Base-by-base conservation (phyloP, 148 eudicot genomes). In the Silene latifolia region DNA sequence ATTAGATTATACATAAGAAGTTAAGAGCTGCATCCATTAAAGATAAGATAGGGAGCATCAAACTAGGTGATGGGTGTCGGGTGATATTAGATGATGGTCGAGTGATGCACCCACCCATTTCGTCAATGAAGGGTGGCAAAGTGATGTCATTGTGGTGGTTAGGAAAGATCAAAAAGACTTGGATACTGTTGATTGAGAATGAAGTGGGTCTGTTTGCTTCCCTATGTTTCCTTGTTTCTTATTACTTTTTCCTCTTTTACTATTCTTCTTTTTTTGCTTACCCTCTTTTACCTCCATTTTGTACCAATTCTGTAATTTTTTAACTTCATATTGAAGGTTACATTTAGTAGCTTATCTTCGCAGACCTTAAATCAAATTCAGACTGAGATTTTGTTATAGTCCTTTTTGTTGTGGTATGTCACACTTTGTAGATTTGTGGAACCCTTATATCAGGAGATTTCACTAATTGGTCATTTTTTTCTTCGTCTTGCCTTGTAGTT, bases 401-500 rank as follows among this genome's bases (percentile, higher is more conserved):
- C 7, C 15, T 11, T 51, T 7, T 51, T 51, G 44, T 17, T 29
- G 46, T 65, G 42, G 44, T 27, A 5, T 14, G 67, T 15, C 39
- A 17, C 24, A 47, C 10, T 5, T 69, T 20, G 35, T 46, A 3
- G 23, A 23, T 69, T 47, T 12, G 58, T 21, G 32, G 24, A 46
- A 29, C n/a, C 58, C 21, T n/a, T 47, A 3, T 47, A 5, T 21
- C 29, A 3, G 12, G 61, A 53, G 59, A 46, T 51, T 15, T 48
- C 27, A 7, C 76, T 73, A 58, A 29, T 47, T 78, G 25, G 46
- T 74, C 2, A 19, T 57, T 11, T 48, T 80, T n/a, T 77, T 51
- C 17, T 71, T 12, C 47, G 27, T 71, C 24, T 62, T 63, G 21
- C 59, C 44, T 77, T 89, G 94, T 94, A 96, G 99, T 96, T 67